Percentiles rank a stretch among this genome's conserved stretches.
These are phyloP conservation scores for Amanita muscaria DNA, from an alignment of 768 basidiomycete species.

Conservation along the genomic window DNA sequence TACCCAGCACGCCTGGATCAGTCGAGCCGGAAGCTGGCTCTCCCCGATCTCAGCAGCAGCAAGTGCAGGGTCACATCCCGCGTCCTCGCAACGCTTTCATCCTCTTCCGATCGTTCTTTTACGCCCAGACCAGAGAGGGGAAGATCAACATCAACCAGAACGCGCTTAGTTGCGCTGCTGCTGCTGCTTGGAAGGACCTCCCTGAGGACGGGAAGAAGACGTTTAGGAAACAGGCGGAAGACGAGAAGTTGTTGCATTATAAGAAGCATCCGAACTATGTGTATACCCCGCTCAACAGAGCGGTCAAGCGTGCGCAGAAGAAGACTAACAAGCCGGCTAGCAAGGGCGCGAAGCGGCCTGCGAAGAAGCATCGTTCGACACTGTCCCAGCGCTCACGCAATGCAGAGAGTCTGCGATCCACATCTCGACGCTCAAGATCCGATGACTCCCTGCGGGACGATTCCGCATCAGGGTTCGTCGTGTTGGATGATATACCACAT, in stretches of 20 bases:
- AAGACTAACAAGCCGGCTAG: background rate
- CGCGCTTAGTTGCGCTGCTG: constrained; percentile 25
- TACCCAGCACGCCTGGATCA: background rate
- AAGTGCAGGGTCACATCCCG: constrained; percentile 18
- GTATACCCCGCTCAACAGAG: constrained; percentile 3
- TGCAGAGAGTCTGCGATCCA: background rate
- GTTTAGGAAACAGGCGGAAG: constrained; percentile 9
- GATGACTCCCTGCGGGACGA: background rate
- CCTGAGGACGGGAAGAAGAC: constrained; percentile 15
- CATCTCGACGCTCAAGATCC: background rate
- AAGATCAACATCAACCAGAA: constrained; percentile 21
- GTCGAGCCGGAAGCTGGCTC: constrained; percentile 4
- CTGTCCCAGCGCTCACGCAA: background rate
- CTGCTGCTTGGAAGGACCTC: constrained; percentile 21
- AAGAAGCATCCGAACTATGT: constrained; percentile 4
- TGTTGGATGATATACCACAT: background rate
- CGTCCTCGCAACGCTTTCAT: constrained; percentile 34
- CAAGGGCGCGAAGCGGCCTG: background rate
- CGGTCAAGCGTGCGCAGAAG: constrained; percentile 2
- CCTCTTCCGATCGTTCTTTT: constrained; percentile 26
- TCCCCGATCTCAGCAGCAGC: constrained; percentile 8
- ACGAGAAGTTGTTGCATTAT: constrained; percentile 6
- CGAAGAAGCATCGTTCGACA: background rate
- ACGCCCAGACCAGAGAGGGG: constrained; percentile 7
- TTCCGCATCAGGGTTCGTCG: background rate